Conservation (phyloP, 2,329 filamentous ascomycete species). For the Teratosphaeria zuluensis region DNA sequence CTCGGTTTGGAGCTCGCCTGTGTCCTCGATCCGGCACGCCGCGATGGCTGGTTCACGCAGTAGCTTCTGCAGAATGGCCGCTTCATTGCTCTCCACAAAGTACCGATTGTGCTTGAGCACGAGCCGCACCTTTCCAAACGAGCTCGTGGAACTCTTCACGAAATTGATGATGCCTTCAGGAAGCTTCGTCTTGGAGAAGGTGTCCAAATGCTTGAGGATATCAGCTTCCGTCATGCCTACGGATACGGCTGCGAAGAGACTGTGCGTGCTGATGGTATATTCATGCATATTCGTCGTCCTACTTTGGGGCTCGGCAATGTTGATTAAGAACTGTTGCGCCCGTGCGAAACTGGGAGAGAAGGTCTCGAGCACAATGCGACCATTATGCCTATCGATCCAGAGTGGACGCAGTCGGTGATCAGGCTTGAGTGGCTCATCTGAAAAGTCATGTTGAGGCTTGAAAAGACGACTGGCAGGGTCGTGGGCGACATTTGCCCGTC, state of each 20-base stretch:
- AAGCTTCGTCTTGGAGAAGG: constrained; percentile 79
- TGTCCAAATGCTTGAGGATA: constrained; percentile 80
- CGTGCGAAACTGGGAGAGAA: constrained; percentile 80
- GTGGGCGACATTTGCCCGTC: constrained; percentile 24
- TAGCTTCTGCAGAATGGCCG: constrained; percentile 75
- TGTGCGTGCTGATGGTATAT: constrained; percentile 84
- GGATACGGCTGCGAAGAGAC: constrained; percentile 88
- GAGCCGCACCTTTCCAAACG: constrained; percentile 90
- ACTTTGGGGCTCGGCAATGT: constrained; percentile 86
- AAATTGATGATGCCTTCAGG: constrained; percentile 73
- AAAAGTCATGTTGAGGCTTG: constrained; percentile 63
- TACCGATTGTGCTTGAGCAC: constrained; percentile 92
- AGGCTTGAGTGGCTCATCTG: constrained; percentile 69
- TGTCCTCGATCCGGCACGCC: constrained; percentile 63
- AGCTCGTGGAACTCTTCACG: constrained; percentile 73
- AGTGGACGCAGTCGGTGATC: constrained; percentile 85
- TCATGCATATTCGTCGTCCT: constrained; percentile 87
- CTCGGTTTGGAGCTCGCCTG: constrained; percentile 64
- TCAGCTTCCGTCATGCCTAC: constrained; percentile 84
- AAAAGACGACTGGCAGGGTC: constrained; percentile 49
- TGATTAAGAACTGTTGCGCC: constrained; percentile 90
- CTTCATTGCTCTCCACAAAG: constrained; percentile 85
- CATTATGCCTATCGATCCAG: constrained; percentile 84
- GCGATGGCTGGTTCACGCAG: constrained; percentile 77
- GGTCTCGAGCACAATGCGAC: constrained; percentile 84